Base-by-base conservation (phyloP, 768 basidiomycete genomes). In the Auriscalpium orientale region DNA sequence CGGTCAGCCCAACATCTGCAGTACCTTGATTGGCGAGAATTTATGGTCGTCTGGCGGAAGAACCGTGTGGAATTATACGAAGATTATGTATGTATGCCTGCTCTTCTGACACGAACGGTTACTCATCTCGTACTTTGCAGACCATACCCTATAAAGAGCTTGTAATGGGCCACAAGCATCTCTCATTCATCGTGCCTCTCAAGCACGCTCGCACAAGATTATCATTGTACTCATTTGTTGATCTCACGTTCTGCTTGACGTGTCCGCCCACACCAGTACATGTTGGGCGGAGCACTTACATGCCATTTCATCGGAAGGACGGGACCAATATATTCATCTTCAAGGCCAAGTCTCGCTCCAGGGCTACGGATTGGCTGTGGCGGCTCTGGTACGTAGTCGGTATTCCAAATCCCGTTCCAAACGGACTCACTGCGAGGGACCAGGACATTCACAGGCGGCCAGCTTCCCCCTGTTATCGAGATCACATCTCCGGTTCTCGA, bases 301-400 rank as follows among this genome's bases (percentile, higher is more conserved):
- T 74, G 46, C 75, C 79, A 55, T 77, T 87, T 55, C 76, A 73
- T 53, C 70, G 75, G 11, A 67, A 77, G 51, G 79, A 80, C 57
- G 91, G 93, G 5, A 90, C 85, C 0, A 87, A 92, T 59, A 80
- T 95, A 28, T 95, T 94, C 67, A 76, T 95, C 33, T 89, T 95
- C 70, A 95, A 95, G 64, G 63, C 76, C 16, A 90, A 87, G 67
- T 84, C 83, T 59, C 81, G 89, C 33, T 84, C 87, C 6, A 75
- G 91, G 51, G 86, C 89, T 1, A 76, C 81, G 40, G 93, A 97
- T 68, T 98, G 95, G 95, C 76, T 83, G 46, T 97, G 93, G 94
- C 78, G 82, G 52, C 72, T 97, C 47, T 93, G 91, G 93, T 85
- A 61, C 20, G 56, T 28, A 28, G 28, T 28, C 28, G 28, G 28